Conservation (phyloP, 176 grass and related monocot species). For the Bothriochloa decipiens region DNA sequence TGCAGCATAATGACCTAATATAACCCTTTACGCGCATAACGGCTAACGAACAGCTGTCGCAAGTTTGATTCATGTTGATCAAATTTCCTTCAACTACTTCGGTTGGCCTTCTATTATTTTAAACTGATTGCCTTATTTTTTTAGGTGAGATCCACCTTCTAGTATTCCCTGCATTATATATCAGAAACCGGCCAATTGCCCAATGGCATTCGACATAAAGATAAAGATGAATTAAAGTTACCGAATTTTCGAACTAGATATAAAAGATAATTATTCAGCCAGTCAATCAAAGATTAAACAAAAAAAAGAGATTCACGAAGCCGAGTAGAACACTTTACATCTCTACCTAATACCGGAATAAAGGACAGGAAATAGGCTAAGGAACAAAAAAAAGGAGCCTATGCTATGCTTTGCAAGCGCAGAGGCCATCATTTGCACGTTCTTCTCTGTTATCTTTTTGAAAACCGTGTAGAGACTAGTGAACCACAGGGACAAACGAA, state of each 20-base stretch:
- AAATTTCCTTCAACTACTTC: not conserved
- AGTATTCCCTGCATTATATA: not conserved
- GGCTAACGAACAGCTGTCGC: too few species aligned
- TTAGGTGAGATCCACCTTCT: not conserved
- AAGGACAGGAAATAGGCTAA: not conserved
- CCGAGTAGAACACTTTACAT: constrained; percentile 9
- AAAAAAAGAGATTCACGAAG: not conserved
- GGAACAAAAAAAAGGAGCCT: not conserved
- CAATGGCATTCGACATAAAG: not conserved
- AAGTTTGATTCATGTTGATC: not conserved
- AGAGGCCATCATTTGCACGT: not conserved
- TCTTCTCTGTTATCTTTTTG: not conserved
- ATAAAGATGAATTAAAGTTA: not conserved
- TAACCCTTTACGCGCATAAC: too few species aligned
- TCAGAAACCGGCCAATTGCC: not conserved
- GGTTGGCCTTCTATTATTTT: not conserved
- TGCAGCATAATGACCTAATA: too few species aligned
- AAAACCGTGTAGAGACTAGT: not conserved
- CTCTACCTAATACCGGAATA: not conserved
- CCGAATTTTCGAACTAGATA: not conserved
- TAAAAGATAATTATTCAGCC: constrained; percentile 25
- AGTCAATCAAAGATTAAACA: not conserved
- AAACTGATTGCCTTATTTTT: not conserved
- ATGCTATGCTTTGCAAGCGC: not conserved
- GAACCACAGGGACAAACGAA: not conserved